phyloP scores from a whole-genome alignment of 306 rosid species.

The Castanospermum australe region DNA sequence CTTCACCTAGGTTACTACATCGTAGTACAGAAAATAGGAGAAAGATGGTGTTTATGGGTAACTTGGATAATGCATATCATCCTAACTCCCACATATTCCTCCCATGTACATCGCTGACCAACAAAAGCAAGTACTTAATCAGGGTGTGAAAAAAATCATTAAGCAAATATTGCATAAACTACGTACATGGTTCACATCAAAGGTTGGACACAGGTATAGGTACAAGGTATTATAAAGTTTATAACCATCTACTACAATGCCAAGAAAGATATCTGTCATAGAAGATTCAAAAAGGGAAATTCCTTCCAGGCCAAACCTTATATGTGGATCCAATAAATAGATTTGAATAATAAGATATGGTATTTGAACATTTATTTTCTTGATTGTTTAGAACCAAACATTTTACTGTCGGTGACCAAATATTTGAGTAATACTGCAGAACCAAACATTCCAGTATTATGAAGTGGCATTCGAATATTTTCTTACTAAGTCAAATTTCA shows the following conservation, averaged over 20 bases:
- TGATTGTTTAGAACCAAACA: no score
- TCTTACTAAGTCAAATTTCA: no score
- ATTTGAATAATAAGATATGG: no score
- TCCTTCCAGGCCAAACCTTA: background rate
- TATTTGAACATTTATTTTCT: no score
- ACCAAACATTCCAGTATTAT: no score
- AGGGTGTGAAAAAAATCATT: background rate
- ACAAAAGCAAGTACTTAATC: background rate
- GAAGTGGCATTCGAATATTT: no score
- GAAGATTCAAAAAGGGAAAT: background rate
- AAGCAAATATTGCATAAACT: background rate
- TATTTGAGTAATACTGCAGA: no score
- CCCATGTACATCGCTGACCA: conserved; percentile 61
- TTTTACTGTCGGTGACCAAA: no score
- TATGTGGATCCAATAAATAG: background rate
- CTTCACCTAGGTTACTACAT: conserved; percentile 15
- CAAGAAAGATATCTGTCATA: background rate
- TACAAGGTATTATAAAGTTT: no score
- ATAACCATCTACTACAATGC: background rate
- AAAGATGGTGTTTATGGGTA: conserved; percentile 46
- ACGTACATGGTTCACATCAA: background rate
- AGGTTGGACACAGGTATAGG: background rate
- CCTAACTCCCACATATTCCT: conserved; percentile 60
- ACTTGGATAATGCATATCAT: conserved; percentile 53
- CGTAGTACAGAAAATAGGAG: conserved; percentile 52